Conservation (phyloP, 1,284 basidiomycete species). For the Trichosporon asahii region DNA sequence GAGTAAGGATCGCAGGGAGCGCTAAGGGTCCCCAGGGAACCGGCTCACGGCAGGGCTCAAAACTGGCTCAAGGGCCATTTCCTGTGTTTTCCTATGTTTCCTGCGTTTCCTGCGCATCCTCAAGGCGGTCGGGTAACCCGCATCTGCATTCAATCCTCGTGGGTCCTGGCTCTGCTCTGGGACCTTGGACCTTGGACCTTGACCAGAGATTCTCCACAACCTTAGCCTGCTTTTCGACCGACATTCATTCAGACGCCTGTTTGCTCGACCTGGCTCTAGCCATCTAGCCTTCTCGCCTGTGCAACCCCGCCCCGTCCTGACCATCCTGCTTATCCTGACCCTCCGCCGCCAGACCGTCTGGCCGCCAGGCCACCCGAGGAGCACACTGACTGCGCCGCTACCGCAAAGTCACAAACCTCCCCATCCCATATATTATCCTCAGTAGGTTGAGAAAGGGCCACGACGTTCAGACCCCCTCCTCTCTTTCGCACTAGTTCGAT, state of each 20-base stretch:
- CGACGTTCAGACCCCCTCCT: slow-evolving; percentile 3
- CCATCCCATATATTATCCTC: slow-evolving; percentile 8
- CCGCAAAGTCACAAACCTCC: background rate
- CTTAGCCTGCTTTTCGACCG: slow-evolving; percentile 3
- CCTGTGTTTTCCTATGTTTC: slow-evolving; percentile 3
- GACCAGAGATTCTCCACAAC: slow-evolving; percentile 1
- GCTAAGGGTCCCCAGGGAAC: background rate
- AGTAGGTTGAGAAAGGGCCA: background rate
- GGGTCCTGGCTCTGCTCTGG: background rate
- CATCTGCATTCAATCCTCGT: slow-evolving; percentile 9
- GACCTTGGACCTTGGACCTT: background rate
- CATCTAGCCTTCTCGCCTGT: slow-evolving; percentile 1
- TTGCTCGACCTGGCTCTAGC: background rate
- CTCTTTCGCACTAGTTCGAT: slow-evolving; percentile 3
- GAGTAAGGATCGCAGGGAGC: background rate
- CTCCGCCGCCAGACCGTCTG: background rate
- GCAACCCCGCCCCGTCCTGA: background rate
- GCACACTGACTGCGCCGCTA: background rate
- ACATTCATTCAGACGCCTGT: slow-evolving; percentile 3
- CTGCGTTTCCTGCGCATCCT: slow-evolving; percentile 4
- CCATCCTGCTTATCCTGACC: background rate
- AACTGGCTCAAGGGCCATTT: background rate
- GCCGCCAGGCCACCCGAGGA: background rate
- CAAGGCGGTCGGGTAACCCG: slow-evolving; percentile 6
- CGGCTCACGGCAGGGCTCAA: slow-evolving; percentile 1